A percentile compares a stretch with the other conserved stretches of the same genome.
These are phyloP conservation scores for Neolecta irregularis DNA, from an alignment of 1,139 yeast species.

Conservation along the genomic window DNA sequence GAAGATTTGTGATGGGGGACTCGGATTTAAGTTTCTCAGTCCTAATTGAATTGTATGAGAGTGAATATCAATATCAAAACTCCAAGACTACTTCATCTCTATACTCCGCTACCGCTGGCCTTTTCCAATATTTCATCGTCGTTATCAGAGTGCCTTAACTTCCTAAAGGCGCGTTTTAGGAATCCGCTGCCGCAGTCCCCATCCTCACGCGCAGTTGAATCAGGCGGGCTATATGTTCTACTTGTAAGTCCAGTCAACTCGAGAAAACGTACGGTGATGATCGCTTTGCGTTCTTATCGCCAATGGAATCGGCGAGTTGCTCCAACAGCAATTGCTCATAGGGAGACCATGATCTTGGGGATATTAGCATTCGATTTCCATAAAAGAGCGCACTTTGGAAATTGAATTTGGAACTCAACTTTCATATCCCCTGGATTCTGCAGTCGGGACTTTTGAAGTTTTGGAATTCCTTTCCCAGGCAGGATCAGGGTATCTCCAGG, in stretches of 20 bases:
- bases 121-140: no score
- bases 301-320: slow-evolving; percentile 80
- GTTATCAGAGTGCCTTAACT: not conserved
- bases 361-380: not conserved
- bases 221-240: not conserved
- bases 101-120: no score
- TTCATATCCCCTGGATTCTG: slow-evolving; percentile 50
- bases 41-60: no score
- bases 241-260: not conserved
- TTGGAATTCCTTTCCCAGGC: slow-evolving; percentile 82
- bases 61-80: no score
- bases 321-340: slow-evolving; percentile 68
- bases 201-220: slow-evolving; percentile 2
- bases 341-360: slow-evolving; percentile 7
- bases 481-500: slow-evolving; percentile 58
- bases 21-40: no score
- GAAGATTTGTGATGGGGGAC: no score
- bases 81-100: no score
- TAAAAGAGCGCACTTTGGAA: slow-evolving; percentile 22
- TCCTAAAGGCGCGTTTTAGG: slow-evolving; percentile 2
- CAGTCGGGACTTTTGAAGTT: slow-evolving; percentile 33
- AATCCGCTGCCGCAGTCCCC: no score
- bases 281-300: slow-evolving; percentile 56
- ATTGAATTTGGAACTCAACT: slow-evolving; percentile 56
- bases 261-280: not conserved